Evolutionary conservation across 352 stramenopile genomes (phyloP).

Genomic region (Thraustochytrium striatum): DNA sequence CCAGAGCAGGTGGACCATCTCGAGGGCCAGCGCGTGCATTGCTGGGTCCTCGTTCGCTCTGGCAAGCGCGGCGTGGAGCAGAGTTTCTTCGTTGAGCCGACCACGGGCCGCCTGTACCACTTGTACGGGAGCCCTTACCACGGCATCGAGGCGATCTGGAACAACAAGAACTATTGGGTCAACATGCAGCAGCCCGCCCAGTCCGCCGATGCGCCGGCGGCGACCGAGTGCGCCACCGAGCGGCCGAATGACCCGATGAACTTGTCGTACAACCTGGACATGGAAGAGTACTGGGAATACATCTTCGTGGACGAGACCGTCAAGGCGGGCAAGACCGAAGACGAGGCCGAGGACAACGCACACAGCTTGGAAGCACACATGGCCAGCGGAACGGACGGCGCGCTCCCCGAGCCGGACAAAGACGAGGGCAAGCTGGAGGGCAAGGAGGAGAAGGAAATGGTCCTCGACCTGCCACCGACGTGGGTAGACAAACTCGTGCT

Average conservation of each 20-base stretch:
- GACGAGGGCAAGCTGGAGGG: background rate
- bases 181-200: conserved; percentile 73
- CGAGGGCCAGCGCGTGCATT: conserved; percentile 70
- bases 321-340: background rate
- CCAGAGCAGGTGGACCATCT: conserved; percentile 64
- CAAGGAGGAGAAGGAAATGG: conserved; percentile 39
- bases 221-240: background rate
- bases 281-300: conserved; percentile 12
- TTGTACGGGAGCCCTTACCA: conserved; percentile 73
- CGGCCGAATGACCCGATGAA: conserved; percentile 14
- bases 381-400: background rate
- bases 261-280: conserved; percentile 22
- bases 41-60: conserved; percentile 83
- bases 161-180: conserved; percentile 90
- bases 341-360: background rate
- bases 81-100: conserved; percentile 83
- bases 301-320: background rate
- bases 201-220: background rate
- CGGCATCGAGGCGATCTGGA: conserved; percentile 81
- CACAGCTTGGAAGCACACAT: background rate
- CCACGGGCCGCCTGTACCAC: conserved; percentile 77
- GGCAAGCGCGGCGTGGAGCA: conserved; percentile 77
- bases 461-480: conserved; percentile 57
- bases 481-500: conserved; percentile 55
- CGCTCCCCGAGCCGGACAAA: background rate